phyloP scores from a whole-genome alignment of 192 early-diverging fungal species.

The Coemansia sp. region DNA sequence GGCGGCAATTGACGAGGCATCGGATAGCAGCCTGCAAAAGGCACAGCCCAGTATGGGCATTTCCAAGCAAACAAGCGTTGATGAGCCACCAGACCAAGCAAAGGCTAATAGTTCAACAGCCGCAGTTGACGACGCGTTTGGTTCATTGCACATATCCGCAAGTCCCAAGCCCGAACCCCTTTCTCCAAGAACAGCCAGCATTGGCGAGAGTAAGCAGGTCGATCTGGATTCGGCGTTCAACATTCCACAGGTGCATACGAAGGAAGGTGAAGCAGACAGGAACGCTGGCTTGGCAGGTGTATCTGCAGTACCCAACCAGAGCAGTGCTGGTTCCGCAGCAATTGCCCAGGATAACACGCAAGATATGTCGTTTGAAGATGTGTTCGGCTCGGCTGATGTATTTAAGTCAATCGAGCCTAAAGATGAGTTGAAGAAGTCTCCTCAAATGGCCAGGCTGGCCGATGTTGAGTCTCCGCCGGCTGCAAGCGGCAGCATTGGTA shows the following conservation, averaged over 20 bases:
- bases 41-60: background rate
- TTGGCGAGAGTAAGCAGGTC: conserved; percentile 1
- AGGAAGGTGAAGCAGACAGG: background rate
- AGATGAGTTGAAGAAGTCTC: conserved; percentile 10
- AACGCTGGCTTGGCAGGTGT: background rate
- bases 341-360: background rate
- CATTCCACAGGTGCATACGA: too few relatives aligned
- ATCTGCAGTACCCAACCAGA: background rate
- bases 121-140: conserved; percentile 2
- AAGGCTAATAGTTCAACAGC: background rate
- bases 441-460: conserved; percentile 1
- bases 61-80: background rate
- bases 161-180: background rate
- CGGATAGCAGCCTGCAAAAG: conserved; percentile 3
- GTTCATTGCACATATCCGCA: conserved; percentile 1
- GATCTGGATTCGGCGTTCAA: conserved; percentile 47
- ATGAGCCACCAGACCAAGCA: background rate
- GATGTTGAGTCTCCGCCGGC: background rate
- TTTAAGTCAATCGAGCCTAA: background rate
- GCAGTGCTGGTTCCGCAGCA: background rate
- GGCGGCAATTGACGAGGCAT: conserved; percentile 21
- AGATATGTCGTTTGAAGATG: background rate
- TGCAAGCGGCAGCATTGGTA: conserved; percentile 11
- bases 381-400: conserved; percentile 19
- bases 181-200: background rate